Base-by-base conservation (phyloP, 2,329 filamentous ascomycete species). In the Exophiala dermatitidis region DNA sequence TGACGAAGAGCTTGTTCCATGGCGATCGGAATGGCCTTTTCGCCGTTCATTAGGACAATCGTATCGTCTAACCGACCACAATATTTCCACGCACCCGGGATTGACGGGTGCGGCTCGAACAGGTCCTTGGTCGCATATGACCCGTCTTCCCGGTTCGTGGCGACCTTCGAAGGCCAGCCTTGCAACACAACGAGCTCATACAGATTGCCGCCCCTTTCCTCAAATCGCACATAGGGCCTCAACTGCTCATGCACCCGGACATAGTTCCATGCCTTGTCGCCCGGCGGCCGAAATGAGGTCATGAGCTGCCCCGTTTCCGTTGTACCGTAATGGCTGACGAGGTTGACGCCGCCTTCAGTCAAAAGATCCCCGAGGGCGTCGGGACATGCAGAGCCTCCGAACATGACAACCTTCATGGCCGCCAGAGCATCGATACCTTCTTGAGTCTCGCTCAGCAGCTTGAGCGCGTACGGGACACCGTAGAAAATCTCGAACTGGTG, bases 271-370 rank as follows among this genome's bases (percentile, higher is more conserved):
- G 71, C 75, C 40, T 74, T 75, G 63, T 84, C 82, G 1, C 68
- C 74, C 2, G 65, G 63, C 0, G 74, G 70, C 6, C 81, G 71
- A 58, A 77, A 75, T 0, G 80, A 82, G 1, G 78, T 83, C 78
- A 83, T 82, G 9, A 84, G 65, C 60, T 81, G 76, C 4, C 81
- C 80, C 1, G 76, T 79, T 63, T 85, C 82, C 0, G 82, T 84
- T 2, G 74, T 78, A 65, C 29, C 46, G 51, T 82, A 83, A 54
- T 82, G 77, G 8, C 72, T 72, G 2, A 78, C 72, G 0, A 84
- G 66, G 46, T 80, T 74, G 0, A 84, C 77, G 0, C 79, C 79
- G 2, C 73, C 69, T 0, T 70, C 65, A 0, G 80, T 76, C 0
- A 84, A 65, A 1, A 68, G 60, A 57, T 83, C 74, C 0, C 81